Conservation (phyloP, 78 protist species). For the Protostelium mycophagum region DNA sequence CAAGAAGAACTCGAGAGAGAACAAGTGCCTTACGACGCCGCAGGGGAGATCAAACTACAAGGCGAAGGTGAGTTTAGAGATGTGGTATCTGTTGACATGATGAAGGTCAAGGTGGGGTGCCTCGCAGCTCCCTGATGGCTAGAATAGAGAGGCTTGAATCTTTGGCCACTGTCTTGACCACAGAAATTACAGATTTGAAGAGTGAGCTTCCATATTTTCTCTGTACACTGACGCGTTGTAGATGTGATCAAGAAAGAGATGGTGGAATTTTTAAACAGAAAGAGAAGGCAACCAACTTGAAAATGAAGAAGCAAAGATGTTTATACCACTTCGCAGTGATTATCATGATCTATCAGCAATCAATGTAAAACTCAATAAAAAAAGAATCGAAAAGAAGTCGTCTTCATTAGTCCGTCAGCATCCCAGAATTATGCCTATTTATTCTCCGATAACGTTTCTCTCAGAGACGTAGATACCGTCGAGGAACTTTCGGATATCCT, state of each 20-base stretch:
- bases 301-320: neutral
- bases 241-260: neutral
- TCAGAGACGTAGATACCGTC: constrained; percentile 98
- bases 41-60: too few species aligned
- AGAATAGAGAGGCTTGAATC: neutral
- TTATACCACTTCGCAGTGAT: too few species aligned
- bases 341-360: too few species aligned
- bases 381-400: neutral
- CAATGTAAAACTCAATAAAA: neutral
- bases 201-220: neutral
- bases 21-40: too few species aligned
- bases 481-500: constrained; percentile 99
- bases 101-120: neutral
- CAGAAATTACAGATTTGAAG: neutral
- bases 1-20: neutral
- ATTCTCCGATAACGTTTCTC: constrained; percentile 57
- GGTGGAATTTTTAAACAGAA: neutral
- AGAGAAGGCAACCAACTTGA: neutral
- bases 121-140: neutral
- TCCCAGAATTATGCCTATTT: neutral
- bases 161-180: neutral
- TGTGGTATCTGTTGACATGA: neutral
- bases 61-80: too few species aligned
- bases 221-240: too few species aligned
- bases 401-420: neutral